A percentile compares a stretch with the other conserved stretches of the same genome.
phyloP scores from a whole-genome alignment of 352 stramenopile species.

The Stephanocyclus meneghinianus region DNA sequence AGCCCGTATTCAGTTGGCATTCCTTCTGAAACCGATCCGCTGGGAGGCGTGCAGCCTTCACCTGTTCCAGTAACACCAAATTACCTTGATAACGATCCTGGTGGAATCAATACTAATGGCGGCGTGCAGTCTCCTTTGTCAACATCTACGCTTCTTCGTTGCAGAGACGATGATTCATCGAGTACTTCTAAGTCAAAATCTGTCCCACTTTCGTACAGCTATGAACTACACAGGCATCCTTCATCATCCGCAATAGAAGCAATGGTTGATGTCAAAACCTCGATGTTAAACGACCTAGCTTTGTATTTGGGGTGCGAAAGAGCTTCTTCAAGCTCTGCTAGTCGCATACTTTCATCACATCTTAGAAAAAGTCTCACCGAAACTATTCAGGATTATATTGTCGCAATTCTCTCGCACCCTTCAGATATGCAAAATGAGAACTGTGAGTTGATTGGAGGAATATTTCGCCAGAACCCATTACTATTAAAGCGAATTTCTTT shows the following conservation, averaged over 20 bases:
- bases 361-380: conserved; percentile 14
- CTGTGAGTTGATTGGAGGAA: conserved; percentile 15
- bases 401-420: conserved; percentile 25
- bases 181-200: conserved; percentile 12
- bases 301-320: conserved; percentile 19
- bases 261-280: conserved; percentile 31
- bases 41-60: not conserved
- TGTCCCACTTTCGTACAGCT: conserved; percentile 30
- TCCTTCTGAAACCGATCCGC: too few relatives aligned
- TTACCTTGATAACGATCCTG: not conserved
- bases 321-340: conserved; percentile 8
- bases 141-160: not conserved
- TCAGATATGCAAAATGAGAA: conserved; percentile 13
- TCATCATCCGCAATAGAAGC: conserved; percentile 10
- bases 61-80: not conserved
- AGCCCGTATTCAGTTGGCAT: too few relatives aligned
- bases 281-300: conserved; percentile 32
- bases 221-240: conserved; percentile 38
- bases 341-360: not conserved
- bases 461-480: not conserved
- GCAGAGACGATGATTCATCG: not conserved
- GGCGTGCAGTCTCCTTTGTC: not conserved
- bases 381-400: conserved; percentile 14
- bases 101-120: not conserved
- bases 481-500: not conserved